Base-by-base conservation (phyloP, 2,329 filamentous ascomycete genomes). In the Neofusicoccum sp. region DNA sequence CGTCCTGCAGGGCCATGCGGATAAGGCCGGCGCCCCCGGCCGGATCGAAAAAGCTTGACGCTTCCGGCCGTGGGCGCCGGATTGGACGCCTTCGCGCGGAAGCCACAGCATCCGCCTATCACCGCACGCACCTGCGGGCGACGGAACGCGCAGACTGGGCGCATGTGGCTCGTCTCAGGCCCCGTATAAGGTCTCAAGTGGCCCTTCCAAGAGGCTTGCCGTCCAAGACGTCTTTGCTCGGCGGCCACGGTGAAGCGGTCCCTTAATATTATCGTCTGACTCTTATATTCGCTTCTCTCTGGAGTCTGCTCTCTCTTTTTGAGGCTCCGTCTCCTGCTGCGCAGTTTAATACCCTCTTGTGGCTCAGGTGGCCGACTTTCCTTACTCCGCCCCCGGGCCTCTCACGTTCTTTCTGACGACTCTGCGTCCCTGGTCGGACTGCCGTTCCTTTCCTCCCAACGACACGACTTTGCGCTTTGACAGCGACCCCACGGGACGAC, bases 301-400 rank as follows among this genome's bases (percentile, higher is more conserved):
- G 48, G 48, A 40, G 36, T 28, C 60, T n/a, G 64, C 66, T 61
- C 62, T 53, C 73, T 70, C 73, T 68, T 69, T 66, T 63, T 49
- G 44, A 59, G 44, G 34, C 57, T 59, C 57, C 44, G 36, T 49
- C 38, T 44, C 44, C 57, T 59, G 57, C 57, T 56, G 51, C 51
- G 51, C 51, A 56, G 51, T 41, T 44, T 56, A 56, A 56, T 56
- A 8, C 49, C 33, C 26, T 54, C 24, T 31, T 30, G 49, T 30
- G 48, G 54, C 54, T 47, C 43, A 36, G 56, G 56, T 58, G 44
- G 31, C 31, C 31, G 56, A 40, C 51, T 11, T 40, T 54, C 51
- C 36, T 54, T 54, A 40, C 49, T n/a, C 24, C 6, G 12, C 48
- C 48, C 34, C 26, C 30, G 6, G 26, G 34, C 33, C 30, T 59